phyloP scores from a whole-genome alignment of 2,329 filamentous ascomycete genomes.

The Ophiostoma perfectum region DNA sequence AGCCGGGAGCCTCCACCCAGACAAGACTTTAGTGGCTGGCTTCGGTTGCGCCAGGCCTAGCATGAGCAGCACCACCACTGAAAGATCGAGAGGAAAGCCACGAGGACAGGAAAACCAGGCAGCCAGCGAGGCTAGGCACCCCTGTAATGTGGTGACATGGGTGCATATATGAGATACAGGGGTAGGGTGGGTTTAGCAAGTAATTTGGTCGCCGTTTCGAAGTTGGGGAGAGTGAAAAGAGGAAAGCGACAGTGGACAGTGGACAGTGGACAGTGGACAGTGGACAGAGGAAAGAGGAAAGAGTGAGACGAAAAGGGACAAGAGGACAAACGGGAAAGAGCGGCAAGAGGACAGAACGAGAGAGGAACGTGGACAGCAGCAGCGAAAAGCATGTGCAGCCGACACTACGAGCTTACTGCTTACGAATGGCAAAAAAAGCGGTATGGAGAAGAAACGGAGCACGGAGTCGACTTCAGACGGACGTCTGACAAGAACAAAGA shows the following conservation, averaged over 20 bases:
- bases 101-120: slow-evolving; percentile 9
- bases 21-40: too few relatives aligned
- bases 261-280: neutral
- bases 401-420: too few relatives aligned
- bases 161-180: neutral
- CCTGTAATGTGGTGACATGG: neutral
- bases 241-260: neutral
- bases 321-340: too few relatives aligned
- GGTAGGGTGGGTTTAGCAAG: neutral
- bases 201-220: neutral
- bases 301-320: neutral
- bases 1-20: too few relatives aligned
- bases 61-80: neutral
- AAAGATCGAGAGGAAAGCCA: neutral
- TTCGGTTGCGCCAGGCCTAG: neutral
- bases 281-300: neutral
- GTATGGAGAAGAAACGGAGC: too few relatives aligned
- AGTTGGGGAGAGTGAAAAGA: neutral
- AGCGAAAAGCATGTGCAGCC: too few relatives aligned
- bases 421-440: too few relatives aligned
- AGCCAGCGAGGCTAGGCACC: neutral
- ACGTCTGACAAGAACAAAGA: slow-evolving; percentile 5
- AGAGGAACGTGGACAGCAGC: too few relatives aligned
- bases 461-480: neutral
- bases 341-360: too few relatives aligned